These are phyloP conservation scores for Vishniacozyma victoriae DNA, from an alignment of 768 basidiomycete genomes.

Conservation along the genomic window DNA sequence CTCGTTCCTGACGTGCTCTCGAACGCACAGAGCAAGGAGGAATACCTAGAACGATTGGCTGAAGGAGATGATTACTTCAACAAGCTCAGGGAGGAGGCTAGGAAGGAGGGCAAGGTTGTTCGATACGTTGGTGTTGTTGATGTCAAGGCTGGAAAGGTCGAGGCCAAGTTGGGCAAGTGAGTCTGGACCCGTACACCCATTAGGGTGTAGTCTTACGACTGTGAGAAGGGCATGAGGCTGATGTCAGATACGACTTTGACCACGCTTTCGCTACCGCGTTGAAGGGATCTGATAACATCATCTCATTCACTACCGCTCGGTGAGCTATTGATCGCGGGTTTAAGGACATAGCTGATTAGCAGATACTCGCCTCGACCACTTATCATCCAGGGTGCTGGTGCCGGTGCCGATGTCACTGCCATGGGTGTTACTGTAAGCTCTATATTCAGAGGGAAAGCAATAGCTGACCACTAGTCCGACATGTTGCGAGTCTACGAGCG, in stretches of 20 bases:
- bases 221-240: background rate
- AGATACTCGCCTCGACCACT: conserved; percentile 76
- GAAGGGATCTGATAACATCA: conserved; percentile 93
- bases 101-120: conserved; percentile 72
- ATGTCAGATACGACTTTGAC: conserved; percentile 67
- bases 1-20: conserved; percentile 75
- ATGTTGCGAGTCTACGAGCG: conserved; percentile 55
- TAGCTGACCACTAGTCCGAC: conserved; percentile 54
- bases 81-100: conserved; percentile 69
- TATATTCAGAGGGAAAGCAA: background rate
- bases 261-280: conserved; percentile 96
- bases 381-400: conserved; percentile 91
- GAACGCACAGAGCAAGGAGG: conserved; percentile 64
- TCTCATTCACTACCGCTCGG: conserved; percentile 92
- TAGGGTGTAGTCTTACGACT: background rate
- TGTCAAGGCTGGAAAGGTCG: conserved; percentile 62
- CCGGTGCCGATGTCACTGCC: conserved; percentile 95
- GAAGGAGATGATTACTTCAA: conserved; percentile 77
- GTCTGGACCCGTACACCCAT: conserved; percentile 37
- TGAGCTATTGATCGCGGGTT: conserved; percentile 5
- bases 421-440: conserved; percentile 76
- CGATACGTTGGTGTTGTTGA: conserved; percentile 94
- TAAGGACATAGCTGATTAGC: background rate
- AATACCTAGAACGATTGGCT: conserved; percentile 71
- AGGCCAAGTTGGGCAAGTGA: conserved; percentile 83